Percentiles rank a stretch among this genome's conserved stretches.
Conservation (phyloP, 2,329 filamentous ascomycete species). For the Beauveria pseudobassiana region DNA sequence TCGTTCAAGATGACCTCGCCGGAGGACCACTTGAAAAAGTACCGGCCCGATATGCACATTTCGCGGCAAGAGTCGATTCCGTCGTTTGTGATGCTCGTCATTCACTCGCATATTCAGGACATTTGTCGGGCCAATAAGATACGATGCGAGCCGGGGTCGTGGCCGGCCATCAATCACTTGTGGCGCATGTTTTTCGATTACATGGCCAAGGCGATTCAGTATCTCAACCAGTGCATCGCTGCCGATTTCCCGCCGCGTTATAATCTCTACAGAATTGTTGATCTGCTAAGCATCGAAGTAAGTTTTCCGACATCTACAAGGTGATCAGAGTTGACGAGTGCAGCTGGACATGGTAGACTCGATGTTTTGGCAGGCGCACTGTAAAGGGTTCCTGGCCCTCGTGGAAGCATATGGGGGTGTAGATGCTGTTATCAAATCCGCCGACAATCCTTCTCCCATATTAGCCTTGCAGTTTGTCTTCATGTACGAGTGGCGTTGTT, state of each 20-base stretch:
- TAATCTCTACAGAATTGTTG: neutral
- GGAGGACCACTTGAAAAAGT: neutral
- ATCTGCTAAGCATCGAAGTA: constrained; percentile 2
- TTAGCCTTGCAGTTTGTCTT: neutral
- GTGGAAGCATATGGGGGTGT: neutral
- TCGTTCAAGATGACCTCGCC: neutral
- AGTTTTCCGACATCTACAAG: neutral
- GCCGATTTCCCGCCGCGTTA: neutral
- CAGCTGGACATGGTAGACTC: constrained; percentile 1
- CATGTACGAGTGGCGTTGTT: neutral
- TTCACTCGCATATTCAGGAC: neutral
- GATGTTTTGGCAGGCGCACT: neutral
- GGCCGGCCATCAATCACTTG: neutral
- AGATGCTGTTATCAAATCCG: neutral
- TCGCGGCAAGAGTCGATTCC: neutral
- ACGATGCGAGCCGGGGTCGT: neutral
- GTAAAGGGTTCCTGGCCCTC: neutral
- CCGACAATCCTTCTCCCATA: neutral
- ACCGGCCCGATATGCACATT: constrained; percentile 1
- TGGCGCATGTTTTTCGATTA: neutral
- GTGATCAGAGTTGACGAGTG: too few relatives aligned
- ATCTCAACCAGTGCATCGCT: neutral
- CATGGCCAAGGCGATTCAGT: neutral
- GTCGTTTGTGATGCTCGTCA: constrained; percentile 1
- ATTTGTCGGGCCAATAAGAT: neutral